Evolutionary conservation across 257 asterid genomes (phyloP), one percentile per base, ranked within the genome.

Genomic region (Gardenia jasminoides): DNA sequence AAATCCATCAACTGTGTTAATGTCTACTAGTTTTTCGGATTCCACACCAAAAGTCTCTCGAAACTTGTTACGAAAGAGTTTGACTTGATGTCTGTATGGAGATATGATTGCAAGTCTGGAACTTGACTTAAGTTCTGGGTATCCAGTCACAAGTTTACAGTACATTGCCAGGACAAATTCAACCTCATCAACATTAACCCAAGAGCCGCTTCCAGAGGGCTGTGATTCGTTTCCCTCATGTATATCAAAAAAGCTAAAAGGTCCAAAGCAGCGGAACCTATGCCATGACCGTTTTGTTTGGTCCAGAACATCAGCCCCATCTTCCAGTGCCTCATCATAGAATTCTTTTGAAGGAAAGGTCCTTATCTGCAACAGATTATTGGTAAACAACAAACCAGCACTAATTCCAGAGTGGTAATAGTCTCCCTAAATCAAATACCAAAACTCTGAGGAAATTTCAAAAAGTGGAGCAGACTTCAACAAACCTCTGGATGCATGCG

Each of bases 401-500:
- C 44, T 33, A 52, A 20, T 66, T 46, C 54, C 75, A 48, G 68
- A 56, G 26, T 10, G 7, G 46, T 39, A 26, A 67, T 15, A 31
- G 1, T 41, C 31, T 19, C 26, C 65, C 65, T 73, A 66, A 72
- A 64, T 30, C 28, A 41, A 50, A 62, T 58, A 15, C 48, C 41
- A 24, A 22, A 43, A 47, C 12, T 54, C 8, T 19, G n/a, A n/a
- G 50, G 15, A 30, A 56, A 26, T 52, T 31, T 30, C 30, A 61
- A 77, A 76, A 54, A 30, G 33, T 36, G 4, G 12, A 75, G 73
- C 75, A 64, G 65, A 72, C 44, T 56, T 50, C 28, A 48, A 67
- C 77, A 41, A 72, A 95, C 99, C 98, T 96, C 97, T 31, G 99
- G 99, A 81, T 96, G 92, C 99, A 96, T 96, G 76, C 99, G 97